Evolutionary conservation across 2,329 filamentous ascomycete species (phyloP).

Genomic region (Bipolaris oryzae): DNA sequence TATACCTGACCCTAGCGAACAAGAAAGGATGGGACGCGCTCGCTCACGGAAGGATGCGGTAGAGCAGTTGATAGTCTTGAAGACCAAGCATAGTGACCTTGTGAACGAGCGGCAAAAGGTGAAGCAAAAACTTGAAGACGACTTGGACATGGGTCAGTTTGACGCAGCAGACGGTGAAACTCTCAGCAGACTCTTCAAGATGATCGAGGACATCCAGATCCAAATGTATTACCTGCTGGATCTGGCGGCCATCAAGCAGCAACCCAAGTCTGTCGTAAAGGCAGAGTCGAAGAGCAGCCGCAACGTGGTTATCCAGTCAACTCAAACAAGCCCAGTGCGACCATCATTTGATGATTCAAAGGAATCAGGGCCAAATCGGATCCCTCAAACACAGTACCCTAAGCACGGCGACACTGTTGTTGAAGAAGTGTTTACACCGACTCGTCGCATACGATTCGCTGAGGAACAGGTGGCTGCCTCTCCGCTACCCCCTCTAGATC

Average conservation of each 20-base stretch:
- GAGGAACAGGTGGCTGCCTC: constrained; percentile 23
- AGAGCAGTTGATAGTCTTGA: constrained; percentile 33
- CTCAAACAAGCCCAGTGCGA: constrained; percentile 34
- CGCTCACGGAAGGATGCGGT: constrained; percentile 41
- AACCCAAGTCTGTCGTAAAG: constrained; percentile 15
- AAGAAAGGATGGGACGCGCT: constrained; percentile 31
- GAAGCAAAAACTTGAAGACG: constrained; percentile 39
- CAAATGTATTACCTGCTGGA: constrained; percentile 38
- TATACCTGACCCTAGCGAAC: constrained; percentile 25
- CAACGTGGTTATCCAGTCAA: constrained; percentile 39
- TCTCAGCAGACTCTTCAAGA: constrained; percentile 33
- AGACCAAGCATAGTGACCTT: constrained; percentile 26
- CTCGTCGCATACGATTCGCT: constrained; percentile 35
- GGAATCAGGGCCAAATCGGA: constrained; percentile 20
- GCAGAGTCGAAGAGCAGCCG: constrained; percentile 14
- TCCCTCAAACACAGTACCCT: constrained; percentile 44
- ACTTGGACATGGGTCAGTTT: constrained; percentile 36
- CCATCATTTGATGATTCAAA: constrained; percentile 15
- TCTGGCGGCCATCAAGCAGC: constrained; percentile 33
- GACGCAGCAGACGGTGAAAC: constrained; percentile 33
- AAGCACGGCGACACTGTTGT: constrained; percentile 40
- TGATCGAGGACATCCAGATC: constrained; percentile 35
- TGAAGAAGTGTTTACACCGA: constrained; percentile 37
- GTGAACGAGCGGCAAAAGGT: constrained; percentile 27
- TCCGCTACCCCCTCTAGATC: constrained; percentile 18